phyloP scores from a whole-genome alignment of 371 early-diverging fungal genomes.

The Mortierella sp. region DNA sequence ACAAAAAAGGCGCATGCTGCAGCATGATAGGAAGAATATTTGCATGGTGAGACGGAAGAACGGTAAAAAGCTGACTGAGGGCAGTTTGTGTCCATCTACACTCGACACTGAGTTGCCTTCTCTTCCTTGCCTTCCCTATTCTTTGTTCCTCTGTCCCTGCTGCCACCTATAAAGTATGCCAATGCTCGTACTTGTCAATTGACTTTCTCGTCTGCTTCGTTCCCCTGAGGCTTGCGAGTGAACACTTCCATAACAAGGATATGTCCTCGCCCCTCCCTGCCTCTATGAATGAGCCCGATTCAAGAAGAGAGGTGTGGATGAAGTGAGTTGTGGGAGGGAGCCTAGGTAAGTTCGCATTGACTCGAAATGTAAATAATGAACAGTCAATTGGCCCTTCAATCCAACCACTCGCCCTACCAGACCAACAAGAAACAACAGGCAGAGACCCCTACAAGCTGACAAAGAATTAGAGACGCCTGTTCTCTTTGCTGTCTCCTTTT shows the following conservation, averaged over 20 bases:
- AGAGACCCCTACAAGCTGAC: not conserved
- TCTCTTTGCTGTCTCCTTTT: not conserved
- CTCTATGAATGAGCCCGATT: not conserved
- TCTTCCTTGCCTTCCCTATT: not conserved
- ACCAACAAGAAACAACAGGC: not conserved
- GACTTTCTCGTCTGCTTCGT: not conserved
- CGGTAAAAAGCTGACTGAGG: not conserved
- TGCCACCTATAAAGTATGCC: too few species aligned
- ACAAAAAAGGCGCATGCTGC: not conserved
- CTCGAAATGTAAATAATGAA: not conserved
- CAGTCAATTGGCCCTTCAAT: not conserved
- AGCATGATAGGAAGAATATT: not conserved
- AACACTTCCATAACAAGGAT: not conserved
- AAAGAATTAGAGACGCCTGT: not conserved
- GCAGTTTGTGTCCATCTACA: not conserved
- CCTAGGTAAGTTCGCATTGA: not conserved
- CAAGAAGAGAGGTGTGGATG: not conserved
- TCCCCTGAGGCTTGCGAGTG: not conserved
- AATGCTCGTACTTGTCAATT: not conserved
- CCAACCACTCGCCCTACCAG: not conserved
- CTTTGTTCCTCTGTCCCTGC: not conserved
- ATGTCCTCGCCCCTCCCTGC: not conserved
- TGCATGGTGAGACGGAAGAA: not conserved
- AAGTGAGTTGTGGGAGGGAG: not conserved
- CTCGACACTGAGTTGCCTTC: not conserved